Conservation (phyloP, 1,284 basidiomycete species). For the Phenoliferia sp. region DNA sequence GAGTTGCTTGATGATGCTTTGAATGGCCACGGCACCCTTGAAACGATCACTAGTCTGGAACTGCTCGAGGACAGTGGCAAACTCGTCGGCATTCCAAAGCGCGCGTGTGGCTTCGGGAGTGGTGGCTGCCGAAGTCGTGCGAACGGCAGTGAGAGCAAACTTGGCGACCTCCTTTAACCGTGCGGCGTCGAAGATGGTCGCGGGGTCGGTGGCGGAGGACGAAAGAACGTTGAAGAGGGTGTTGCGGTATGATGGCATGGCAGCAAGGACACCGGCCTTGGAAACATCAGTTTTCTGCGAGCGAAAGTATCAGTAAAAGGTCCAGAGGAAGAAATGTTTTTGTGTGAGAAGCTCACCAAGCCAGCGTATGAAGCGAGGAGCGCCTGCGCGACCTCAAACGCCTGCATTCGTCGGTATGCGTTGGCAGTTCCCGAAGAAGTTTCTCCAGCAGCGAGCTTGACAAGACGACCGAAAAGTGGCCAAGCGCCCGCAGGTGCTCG, state of each 20-base stretch:
- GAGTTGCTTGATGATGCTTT: constrained; percentile 10
- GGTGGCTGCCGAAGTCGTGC: constrained; percentile 53
- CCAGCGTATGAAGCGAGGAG: constrained; percentile 48
- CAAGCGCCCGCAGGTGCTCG: constrained; percentile 22
- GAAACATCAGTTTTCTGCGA: constrained; percentile 38
- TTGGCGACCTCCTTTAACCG: constrained; percentile 78
- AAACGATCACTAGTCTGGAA: constrained; percentile 20
- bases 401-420: constrained; percentile 69
- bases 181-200: constrained; percentile 53
- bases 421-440: constrained; percentile 66
- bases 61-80: not conserved
- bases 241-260: constrained; percentile 54
- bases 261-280: constrained; percentile 48
- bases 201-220: constrained; percentile 42
- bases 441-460: constrained; percentile 14
- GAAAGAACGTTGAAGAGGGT: constrained; percentile 54
- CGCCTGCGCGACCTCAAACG: constrained; percentile 64
- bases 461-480: constrained; percentile 13
- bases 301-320: not conserved
- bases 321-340: not conserved
- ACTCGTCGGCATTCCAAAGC: not conserved
- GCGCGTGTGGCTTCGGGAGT: not conserved
- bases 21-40: constrained; percentile 22
- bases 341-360: too few species aligned
- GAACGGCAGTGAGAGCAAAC: constrained; percentile 59